Evolutionary conservation across 768 basidiomycete genomes (phyloP), one percentile per base, ranked within the genome.

Genomic region (Antrodiella citrinella): DNA sequence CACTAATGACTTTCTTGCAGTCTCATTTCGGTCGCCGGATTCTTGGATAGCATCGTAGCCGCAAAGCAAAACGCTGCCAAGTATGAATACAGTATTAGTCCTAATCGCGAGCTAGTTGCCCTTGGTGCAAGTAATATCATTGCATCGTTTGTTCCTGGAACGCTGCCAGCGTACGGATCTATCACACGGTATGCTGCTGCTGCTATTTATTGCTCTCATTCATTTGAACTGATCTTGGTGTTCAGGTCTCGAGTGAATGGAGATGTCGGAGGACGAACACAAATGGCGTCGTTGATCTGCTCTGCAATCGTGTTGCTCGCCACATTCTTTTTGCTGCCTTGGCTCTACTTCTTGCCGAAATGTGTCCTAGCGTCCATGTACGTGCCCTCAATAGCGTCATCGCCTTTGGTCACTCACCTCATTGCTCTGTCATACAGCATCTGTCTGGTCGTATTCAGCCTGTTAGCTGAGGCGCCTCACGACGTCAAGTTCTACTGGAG

Each of bases 91-190:
- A 78, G 87, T 0, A 87, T 98, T 55, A 88, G 82, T 55, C 91
- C 93, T 0, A 99, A 98, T 63, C 84, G 96, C 23, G 96, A 99
- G 62, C 75, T 98, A 1, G 94, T 97, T 21, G 96, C 96, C 1
- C 72, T 99, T 15, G 92, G 91, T 41, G 81, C 86, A 10, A 81
- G 82, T 11, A 96, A 96, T 62, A 70, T 95, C 26, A 76, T 70
- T 3, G 84, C 74, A 1, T 85, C 89, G 0, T 85, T 94, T 59
- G 69, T 97, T 48, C 86, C 90, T 3, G 95, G 96, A 1, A 88
- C 89, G 0, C 73, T 98, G 1, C 93, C 94, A 3, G 91, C 91
- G 0, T 96, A 84, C 62, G 96, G 95, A 2, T 91, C 90, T 3
- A 91, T 98, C 56, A 92, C 96, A 1, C 76, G 90, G 88, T 86